Percentiles rank a stretch among this genome's conserved stretches.
Conservation (phyloP, 2,329 filamentous ascomycete species). For the Trichoderma guizhouense region DNA sequence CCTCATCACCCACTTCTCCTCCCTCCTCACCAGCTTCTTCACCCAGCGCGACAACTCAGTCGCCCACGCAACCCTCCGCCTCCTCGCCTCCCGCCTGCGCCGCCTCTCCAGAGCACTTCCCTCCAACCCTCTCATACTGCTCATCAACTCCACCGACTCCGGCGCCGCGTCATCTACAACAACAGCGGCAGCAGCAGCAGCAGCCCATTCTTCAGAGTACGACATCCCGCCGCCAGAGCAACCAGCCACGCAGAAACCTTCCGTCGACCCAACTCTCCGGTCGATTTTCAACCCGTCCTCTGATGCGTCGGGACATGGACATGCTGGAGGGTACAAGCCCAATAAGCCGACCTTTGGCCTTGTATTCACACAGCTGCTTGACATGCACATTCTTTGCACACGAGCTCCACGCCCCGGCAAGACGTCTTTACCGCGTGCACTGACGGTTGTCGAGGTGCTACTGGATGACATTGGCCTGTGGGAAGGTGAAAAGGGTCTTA, state of each 20-base stretch:
- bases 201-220: background rate
- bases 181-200: background rate
- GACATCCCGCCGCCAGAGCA: background rate
- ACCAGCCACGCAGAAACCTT: background rate
- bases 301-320: slow-evolving; percentile 25
- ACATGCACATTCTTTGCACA: slow-evolving; percentile 53
- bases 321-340: slow-evolving; percentile 23
- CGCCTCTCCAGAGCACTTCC: slow-evolving; percentile 41
- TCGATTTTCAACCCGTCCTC: slow-evolving; percentile 43
- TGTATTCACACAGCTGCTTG: slow-evolving; percentile 52
- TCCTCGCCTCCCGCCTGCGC: slow-evolving; percentile 47
- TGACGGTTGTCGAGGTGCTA: slow-evolving; percentile 50
- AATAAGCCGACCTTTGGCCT: slow-evolving; percentile 53
- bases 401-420: slow-evolving; percentile 33
- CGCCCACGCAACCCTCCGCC: slow-evolving; percentile 48
- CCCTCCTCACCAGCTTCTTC: slow-evolving; percentile 52
- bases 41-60: slow-evolving; percentile 42
- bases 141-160: slow-evolving; percentile 50
- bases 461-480: slow-evolving; percentile 49
- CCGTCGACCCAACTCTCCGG: slow-evolving; percentile 44
- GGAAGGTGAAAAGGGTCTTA: slow-evolving; percentile 33
- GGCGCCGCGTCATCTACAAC: background rate
- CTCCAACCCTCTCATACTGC: slow-evolving; percentile 47
- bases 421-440: slow-evolving; percentile 23
- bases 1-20: slow-evolving; percentile 53